Conservation (phyloP, 2,329 filamentous ascomycete species). For the Talaromyces piceae region DNA sequence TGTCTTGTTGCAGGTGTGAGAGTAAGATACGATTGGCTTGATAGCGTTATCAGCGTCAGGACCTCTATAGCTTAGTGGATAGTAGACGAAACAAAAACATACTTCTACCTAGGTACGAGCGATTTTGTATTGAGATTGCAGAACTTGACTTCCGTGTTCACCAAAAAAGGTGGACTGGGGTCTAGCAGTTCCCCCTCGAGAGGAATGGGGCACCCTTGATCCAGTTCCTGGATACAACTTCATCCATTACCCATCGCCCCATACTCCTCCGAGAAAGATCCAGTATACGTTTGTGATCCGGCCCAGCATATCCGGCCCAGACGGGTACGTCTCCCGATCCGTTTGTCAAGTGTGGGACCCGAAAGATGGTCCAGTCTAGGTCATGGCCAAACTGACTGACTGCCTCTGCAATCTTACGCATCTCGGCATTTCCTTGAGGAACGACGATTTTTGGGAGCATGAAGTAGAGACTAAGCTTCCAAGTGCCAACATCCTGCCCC, state of each 20-base stretch:
- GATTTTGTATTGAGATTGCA: no score
- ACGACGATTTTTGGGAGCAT: background rate
- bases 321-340: background rate
- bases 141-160: no score
- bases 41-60: no score
- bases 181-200: background rate
- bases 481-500: background rate
- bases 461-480: background rate
- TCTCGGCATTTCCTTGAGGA: background rate
- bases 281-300: background rate
- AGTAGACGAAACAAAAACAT: no score
- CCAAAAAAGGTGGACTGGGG: no score
- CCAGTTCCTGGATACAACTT: background rate
- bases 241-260: background rate
- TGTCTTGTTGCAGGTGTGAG: no score
- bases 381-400: background rate
- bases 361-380: background rate
- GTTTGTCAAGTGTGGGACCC: background rate
- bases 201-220: background rate
- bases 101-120: no score
- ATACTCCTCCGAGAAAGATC: background rate
- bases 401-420: background rate
- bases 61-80: no score
- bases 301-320: background rate
- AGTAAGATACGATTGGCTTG: no score